Evolutionary conservation across 495 filamentous ascomycete species (phyloP).

Genomic region (Pyrenula aspistea): DNA sequence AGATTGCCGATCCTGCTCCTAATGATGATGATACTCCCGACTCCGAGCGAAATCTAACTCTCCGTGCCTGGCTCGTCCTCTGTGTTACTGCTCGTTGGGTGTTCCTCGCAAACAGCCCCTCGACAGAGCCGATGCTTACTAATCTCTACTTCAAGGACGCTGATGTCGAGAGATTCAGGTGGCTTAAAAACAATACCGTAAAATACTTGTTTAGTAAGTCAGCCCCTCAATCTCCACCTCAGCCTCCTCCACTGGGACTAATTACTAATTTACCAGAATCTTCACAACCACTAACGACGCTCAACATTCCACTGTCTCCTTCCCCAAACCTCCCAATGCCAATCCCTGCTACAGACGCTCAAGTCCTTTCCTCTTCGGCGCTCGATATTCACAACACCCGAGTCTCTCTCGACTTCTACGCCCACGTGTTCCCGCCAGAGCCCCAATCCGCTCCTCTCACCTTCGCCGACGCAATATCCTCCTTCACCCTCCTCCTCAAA

Average conservation of each 20-base stretch:
- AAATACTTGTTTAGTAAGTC: not conserved
- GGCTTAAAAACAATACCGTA: not conserved
- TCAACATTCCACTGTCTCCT: too few relatives aligned
- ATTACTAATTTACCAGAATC: not conserved
- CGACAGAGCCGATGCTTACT: not conserved
- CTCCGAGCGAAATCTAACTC: not conserved
- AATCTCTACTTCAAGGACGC: not conserved
- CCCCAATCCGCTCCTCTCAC: not conserved
- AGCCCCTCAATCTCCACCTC: not conserved
- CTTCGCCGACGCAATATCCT: not conserved
- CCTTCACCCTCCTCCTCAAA: not conserved
- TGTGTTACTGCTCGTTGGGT: not conserved
- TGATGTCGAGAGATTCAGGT: not conserved
- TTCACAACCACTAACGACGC: not conserved
- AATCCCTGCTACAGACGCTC: not conserved
- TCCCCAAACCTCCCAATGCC: not conserved
- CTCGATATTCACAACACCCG: not conserved
- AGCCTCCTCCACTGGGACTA: not conserved
- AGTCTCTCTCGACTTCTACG: not conserved
- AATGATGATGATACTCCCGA: not conserved
- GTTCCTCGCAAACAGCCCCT: not conserved
- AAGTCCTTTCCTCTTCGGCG: not conserved
- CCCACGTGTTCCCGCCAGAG: not conserved
- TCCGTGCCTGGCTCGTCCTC: not conserved
- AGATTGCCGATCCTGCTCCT: not conserved